Evolutionary conservation across 2,329 filamentous ascomycete species (phyloP), one percentile per base, ranked within the genome.

Genomic region (Aspergillus sp.): DNA sequence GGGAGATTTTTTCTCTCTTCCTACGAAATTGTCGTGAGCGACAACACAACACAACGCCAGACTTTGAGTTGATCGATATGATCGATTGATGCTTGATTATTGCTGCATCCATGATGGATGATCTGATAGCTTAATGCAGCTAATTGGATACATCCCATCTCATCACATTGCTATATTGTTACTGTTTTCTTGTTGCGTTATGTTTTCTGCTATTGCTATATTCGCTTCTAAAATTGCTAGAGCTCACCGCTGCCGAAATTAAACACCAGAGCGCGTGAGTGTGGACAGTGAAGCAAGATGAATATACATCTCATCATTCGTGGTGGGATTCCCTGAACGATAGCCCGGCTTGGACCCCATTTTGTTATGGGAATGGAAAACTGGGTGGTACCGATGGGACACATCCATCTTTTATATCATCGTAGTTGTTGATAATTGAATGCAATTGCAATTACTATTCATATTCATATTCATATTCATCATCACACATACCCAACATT

Each of bases 241-340:
- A 85, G 82, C 82, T 79, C 78, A 81, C 77, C 81, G 78, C 80
- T 76, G 76, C 72, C 80, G 73, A 78, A 76, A 74, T 76, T 64
- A 60, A 74, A 70, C 70, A 75, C 74, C 74, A 82, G 80, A 80
- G 78, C 79, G 80, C 70, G 79, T 78, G 76, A 80, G 82, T 84
- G 82, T 85, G 81, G 82, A 85, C 80, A 80, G 70, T 76, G 82
- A 83, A 84, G 82, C 82, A 79, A 85, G 76, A 84, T 74, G 72
- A 75, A 81, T 63, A 61, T 65, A 67, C 66, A 63, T 59, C 61
- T 69, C 65, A 69, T 67, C 57, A 66, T 61, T 62, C 57, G 59
- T 63, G 59, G 64, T 55, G 66, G 65, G 69, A 68, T 69, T 77
- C 75, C 76, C 71, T 69, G 73, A 71, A 68, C 71, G 70, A 69